These are phyloP conservation scores for Thermothelomyces thermophilus DNA, from an alignment of 2,329 filamentous ascomycete species.

Conservation along the genomic window DNA sequence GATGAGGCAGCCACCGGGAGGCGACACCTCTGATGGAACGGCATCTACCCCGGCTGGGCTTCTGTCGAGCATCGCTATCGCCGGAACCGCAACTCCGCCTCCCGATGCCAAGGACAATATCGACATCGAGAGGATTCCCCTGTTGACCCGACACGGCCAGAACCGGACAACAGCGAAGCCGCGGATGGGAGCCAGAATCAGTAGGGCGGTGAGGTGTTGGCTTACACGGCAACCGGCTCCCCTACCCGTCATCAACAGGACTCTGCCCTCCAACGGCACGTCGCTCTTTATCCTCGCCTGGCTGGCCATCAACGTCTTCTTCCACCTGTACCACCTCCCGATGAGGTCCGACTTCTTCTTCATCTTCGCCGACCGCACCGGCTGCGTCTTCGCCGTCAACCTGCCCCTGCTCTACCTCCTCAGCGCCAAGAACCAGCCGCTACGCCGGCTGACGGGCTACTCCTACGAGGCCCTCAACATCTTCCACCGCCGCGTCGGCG, in stretches of 20 bases:
- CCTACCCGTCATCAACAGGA: conserved; percentile 50
- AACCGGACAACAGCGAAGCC: not conserved
- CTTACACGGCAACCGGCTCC: conserved; percentile 52
- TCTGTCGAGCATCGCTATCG: conserved; percentile 32
- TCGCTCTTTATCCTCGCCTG: conserved; percentile 46
- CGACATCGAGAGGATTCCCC: conserved; percentile 33
- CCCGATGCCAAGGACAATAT: conserved; percentile 22
- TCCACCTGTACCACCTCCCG: conserved; percentile 47
- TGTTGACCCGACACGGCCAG: conserved; percentile 20
- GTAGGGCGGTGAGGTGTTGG: conserved; percentile 19
- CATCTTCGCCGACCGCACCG: conserved; percentile 51
- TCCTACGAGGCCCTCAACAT: conserved; percentile 63
- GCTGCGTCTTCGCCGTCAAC: conserved; percentile 45
- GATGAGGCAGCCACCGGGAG: not conserved
- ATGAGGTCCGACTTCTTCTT: conserved; percentile 45
- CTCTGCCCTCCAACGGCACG: conserved; percentile 50
- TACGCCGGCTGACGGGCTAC: conserved; percentile 53
- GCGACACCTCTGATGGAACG: not conserved
- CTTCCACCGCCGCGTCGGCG: conserved; percentile 57
- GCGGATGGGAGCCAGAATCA: not conserved
- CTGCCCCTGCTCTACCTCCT: conserved; percentile 53
- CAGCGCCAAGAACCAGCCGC: conserved; percentile 59
- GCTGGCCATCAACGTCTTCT: conserved; percentile 50
- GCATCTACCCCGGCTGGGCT: conserved; percentile 20
- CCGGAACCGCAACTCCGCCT: conserved; percentile 25